Evolutionary conservation across 1,139 yeast genomes (phyloP).

Genomic region (Zygosaccharomyces sapae): DNA sequence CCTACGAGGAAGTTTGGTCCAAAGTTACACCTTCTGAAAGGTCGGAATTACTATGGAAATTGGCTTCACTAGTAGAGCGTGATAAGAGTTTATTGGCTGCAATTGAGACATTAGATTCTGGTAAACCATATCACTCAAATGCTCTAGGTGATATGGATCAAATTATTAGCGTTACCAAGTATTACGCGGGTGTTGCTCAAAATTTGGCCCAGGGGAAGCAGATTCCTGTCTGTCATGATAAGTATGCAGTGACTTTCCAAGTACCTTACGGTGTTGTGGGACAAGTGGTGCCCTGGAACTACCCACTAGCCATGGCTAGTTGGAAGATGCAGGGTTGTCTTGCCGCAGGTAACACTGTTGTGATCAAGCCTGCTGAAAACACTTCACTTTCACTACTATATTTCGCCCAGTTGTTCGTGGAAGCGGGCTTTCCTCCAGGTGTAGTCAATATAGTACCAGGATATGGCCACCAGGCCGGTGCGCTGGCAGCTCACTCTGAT

Average conservation of each 20-base stretch:
- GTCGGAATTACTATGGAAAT: conserved; percentile 45
- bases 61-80: conserved; percentile 50
- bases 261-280: conserved; percentile 83
- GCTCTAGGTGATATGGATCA: conserved; percentile 59
- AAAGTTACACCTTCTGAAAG: conserved; percentile 47
- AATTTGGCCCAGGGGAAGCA: conserved; percentile 68
- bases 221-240: conserved; percentile 58
- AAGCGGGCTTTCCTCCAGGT: conserved; percentile 72
- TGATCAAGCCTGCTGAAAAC: conserved; percentile 63
- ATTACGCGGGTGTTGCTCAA: conserved; percentile 86
- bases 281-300: conserved; percentile 73
- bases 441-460: conserved; percentile 62
- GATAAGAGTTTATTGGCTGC: conserved; percentile 50
- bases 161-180: conserved; percentile 57
- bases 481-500: conserved; percentile 52
- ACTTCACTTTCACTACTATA: conserved; percentile 61
- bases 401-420: conserved; percentile 50
- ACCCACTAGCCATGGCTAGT: conserved; percentile 64
- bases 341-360: conserved; percentile 65
- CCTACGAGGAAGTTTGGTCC: conserved; percentile 55
- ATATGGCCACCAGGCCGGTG: conserved; percentile 54
- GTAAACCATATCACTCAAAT: conserved; percentile 54
- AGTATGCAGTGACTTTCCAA: conserved; percentile 72
- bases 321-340: conserved; percentile 72
- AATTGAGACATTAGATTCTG: conserved; percentile 61